Evolutionary conservation across 2,329 filamentous ascomycete genomes (phyloP), one percentile per base, ranked within the genome.

Genomic region (Fusarium heterosporum): DNA sequence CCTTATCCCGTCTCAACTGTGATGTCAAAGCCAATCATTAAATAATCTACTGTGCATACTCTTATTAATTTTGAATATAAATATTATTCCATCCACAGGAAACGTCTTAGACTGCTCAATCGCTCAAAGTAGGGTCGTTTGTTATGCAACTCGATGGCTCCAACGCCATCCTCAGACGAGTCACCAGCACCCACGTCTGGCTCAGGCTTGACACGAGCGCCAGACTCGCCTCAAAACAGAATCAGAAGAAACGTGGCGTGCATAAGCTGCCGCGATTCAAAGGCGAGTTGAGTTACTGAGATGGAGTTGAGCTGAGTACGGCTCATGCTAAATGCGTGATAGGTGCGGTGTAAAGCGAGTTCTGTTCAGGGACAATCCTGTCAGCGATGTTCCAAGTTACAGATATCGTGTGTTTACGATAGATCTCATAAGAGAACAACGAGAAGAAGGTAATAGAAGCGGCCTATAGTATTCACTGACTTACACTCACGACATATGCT

Each of bases 401-500:
- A 78, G 38, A 72, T 82, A 29, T 68, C 76, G 17, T 83, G 82
- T 52, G 77, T 83, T 12, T 80, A 83, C 29, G 81, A 83, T 68
- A 83, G 80, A 69, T 77, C 77, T 47, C 81, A 83, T 59, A 83
- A 83, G 72, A 76, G 82, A 61, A 77, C 80, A 39, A 82, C 81
- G 6, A 79, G 78, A 60, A 72, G 80, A 74, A 83, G 81, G 81
- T 81, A 69, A 29, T 16, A 17, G 22, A 38, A 19, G n/a, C 16
- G 14, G 14, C 32, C 32, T 9, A 34, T 48, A 14, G 4, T 26
- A 13, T 25, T 34, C 14, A 36, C 13, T 12, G 13, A 26, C 16
- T 25, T 40, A 12, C 46, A 45, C 58, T 58, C 46, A 42, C 51
- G 16, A 61, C 40, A 11, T 19, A 17, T 55, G 39, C 63, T 70